Base-by-base conservation (phyloP, 768 basidiomycete species). In the Suillus occidentalis region DNA sequence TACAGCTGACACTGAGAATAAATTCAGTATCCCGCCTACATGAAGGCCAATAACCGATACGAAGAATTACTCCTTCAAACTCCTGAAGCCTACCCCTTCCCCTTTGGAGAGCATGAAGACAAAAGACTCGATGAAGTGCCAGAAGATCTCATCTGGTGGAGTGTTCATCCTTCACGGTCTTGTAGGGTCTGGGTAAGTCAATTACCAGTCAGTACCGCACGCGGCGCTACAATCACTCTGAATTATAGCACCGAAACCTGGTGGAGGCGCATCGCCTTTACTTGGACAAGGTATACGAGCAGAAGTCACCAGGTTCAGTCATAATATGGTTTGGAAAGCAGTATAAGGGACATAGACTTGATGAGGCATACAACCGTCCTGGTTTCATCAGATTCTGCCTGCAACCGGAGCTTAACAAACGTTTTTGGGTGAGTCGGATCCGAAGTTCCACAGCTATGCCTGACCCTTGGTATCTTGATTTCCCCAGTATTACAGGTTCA, bases 271-370 rank as follows among this genome's bases (percentile, higher is more conserved):
- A 68, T 12, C 47, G 50, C 13, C 61, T 63, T 6, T 61, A 67
- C 42, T 63, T 75, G 31, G 72, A 71, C 8, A 42, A 63, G 1
- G 5, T 52, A 4, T 71, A 69, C 52, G 25, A 37, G 16, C 61
- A 43, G 7, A 65, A 68, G 39, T 74, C 73, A 6, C 73, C 70
- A 8, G 73, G 72, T 1, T 75, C 69, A 13, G 70, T 68, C 7
- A 45, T 4, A 3, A 67, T 75, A 25, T 72, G 67, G 70, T 73
- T 71, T 12, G 65, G 71, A 31, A 52, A 12, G 25, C 56, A 55
- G n/a, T 73, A 68, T 34, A n/a, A 6, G 8, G 73, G 72, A 55
- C 43, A 58, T 3, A 66, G 61, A 8, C 28, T 73, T 18, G 64
- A 74, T 31, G 62, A 65, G 14, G 69, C 16, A 6, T 68, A 62